phyloP scores from a whole-genome alignment of 2,329 filamentous ascomycete genomes.

The Clonostachys rhizophaga region DNA sequence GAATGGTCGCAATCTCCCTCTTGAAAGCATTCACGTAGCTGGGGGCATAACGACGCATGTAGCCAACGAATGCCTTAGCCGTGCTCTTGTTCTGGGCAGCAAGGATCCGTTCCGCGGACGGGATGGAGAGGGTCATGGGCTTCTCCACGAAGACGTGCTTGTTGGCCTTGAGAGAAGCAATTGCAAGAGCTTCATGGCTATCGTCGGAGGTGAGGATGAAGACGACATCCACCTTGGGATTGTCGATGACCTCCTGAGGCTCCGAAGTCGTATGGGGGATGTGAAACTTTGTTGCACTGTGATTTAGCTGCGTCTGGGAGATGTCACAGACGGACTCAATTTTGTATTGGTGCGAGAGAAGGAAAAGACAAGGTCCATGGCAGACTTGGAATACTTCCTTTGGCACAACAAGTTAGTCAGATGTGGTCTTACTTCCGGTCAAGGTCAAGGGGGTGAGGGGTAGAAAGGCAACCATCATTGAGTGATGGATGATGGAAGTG shows the following conservation, averaged over 20 bases:
- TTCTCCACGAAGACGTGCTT: slow-evolving; percentile 59
- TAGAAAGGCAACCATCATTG: too few species aligned
- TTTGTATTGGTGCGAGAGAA: slow-evolving; percentile 35
- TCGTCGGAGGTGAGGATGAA: slow-evolving; percentile 47
- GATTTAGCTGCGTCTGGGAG: slow-evolving; percentile 19
- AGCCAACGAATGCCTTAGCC: slow-evolving; percentile 48
- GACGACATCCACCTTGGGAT: slow-evolving; percentile 42
- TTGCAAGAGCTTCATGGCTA: slow-evolving; percentile 42
- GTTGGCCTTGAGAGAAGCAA: slow-evolving; percentile 41
- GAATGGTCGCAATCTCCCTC: slow-evolving; percentile 41
- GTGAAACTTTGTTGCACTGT: slow-evolving; percentile 21
- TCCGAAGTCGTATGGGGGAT: slow-evolving; percentile 24
- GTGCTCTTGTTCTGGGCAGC: slow-evolving; percentile 23
- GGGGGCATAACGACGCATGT: slow-evolving; percentile 54
- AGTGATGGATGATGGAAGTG: too few species aligned
- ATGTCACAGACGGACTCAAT: slow-evolving; percentile 44
- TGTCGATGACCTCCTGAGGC: slow-evolving; percentile 30
- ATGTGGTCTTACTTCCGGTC: not conserved
- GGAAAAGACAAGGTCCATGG: slow-evolving; percentile 8
- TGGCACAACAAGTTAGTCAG: not conserved
- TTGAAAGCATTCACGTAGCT: slow-evolving; percentile 45
- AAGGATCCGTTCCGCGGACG: slow-evolving; percentile 36
- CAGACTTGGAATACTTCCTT: slow-evolving; percentile 10
- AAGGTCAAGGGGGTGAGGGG: not conserved
- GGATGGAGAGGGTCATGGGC: slow-evolving; percentile 45